Base-by-base conservation (phyloP, 352 stramenopile genomes). In the Globisporangium emineosum region DNA sequence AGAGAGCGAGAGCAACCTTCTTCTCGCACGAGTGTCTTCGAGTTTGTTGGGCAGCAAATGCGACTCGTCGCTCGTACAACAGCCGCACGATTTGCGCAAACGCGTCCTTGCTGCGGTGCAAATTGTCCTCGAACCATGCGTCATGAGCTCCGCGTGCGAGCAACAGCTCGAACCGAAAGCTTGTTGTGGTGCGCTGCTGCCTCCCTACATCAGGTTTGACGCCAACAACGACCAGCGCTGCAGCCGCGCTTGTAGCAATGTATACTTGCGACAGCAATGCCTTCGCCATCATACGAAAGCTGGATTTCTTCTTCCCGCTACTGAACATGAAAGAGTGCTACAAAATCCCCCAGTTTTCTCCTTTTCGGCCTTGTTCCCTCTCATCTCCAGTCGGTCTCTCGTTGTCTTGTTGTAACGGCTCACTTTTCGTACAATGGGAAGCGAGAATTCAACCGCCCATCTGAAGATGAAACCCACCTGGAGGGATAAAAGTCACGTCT, bases 181-280 rank as follows among this genome's bases (percentile, higher is more conserved):
- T n/a, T 49, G 40, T 49, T n/a, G 40, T 49, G 40, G 40, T 49
- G 40, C 40, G 40, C 40, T 49, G 40, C 12, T 49, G 40, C n/a
- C 40, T 17, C 5, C 6, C 12, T 5, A 17, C 40, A n/a, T 49
- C 40, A 49, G 15, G 7, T 17, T 21, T 21, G 13, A 25, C 2
- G 12, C n/a, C 40, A 25, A 49, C 13, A 49, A 25, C n/a, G 13
- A 49, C 40, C 15, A 49, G 17, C 23, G 40, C 12, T n/a, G 40
- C 40, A n/a, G 40, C 40, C 2, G 5, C 15, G n/a, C 40, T 49
- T 17, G 40, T 5, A 49, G 23, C 40, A 25, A 49, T n/a, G 40
- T 15, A 49, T n/a, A n/a, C 40, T 9, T 49, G 40, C 12, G 15
- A 5, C 40, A 49, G 12, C 40, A 49, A 49, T n/a, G 15, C 40